Evolutionary conservation across 83 land plant genomes (phyloP).

Genomic region (Thuja plicata): DNA sequence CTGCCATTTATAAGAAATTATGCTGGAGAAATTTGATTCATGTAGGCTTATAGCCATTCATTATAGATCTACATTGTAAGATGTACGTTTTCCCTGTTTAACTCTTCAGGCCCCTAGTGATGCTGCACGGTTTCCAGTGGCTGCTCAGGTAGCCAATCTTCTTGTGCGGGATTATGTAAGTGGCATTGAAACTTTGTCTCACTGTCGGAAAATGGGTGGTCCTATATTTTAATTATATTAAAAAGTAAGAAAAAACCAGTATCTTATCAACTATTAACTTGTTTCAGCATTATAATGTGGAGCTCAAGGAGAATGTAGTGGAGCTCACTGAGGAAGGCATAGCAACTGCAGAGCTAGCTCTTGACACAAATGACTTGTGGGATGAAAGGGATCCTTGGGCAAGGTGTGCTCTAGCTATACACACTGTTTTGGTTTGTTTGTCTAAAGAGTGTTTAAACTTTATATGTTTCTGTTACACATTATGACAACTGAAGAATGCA

Average conservation of each 20-base stretch:
- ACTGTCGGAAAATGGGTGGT: not conserved
- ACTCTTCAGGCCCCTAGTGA: conserved; percentile 73
- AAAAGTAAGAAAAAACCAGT: not conserved
- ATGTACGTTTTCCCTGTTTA: not conserved
- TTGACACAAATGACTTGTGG: conserved; percentile 94
- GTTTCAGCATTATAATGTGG: conserved; percentile 86
- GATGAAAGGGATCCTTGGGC: conserved; percentile 99
- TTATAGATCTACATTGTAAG: not conserved
- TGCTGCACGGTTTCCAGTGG: conserved; percentile 97
- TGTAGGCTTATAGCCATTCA: not conserved
- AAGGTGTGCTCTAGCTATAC: conserved; percentile 41
- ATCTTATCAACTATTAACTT: not conserved
- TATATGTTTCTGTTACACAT: not conserved
- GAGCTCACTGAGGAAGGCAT: conserved; percentile 98
- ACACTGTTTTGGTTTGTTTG: not conserved
- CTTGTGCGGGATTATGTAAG: conserved; percentile 75
- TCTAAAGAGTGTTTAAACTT: not conserved
- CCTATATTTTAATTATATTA: not conserved
- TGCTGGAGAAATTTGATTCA: not conserved
- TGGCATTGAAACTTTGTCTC: not conserved
- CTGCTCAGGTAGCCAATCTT: conserved; percentile 90
- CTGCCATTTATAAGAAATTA: not conserved
- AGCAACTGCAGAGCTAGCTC: conserved; percentile 87
- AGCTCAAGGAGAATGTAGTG: conserved; percentile 82
- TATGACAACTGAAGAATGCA: not conserved